phyloP scores from a whole-genome alignment of 169 alveolate species.

The Plasmodium fragile region DNA sequence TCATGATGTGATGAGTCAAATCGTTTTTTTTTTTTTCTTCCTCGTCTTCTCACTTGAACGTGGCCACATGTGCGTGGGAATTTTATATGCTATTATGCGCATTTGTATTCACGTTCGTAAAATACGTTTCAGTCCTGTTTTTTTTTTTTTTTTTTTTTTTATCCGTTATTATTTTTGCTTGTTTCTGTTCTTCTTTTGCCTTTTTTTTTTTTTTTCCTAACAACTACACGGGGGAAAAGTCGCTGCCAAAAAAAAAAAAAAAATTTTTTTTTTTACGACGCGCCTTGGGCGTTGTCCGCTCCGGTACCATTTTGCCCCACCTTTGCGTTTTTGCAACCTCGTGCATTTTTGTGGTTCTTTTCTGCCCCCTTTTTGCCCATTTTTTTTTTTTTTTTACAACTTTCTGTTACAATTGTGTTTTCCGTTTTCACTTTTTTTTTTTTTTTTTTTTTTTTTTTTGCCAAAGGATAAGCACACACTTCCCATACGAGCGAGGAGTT shows the following conservation, averaged over 20 bases:
- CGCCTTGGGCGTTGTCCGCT: not conserved
- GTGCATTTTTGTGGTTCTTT: not conserved
- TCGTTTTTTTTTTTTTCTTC: not conserved
- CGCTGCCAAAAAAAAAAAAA: not conserved
- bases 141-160: not conserved
- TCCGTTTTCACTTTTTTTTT: not conserved
- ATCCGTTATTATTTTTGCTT: not conserved
- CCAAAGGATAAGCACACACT: not conserved
- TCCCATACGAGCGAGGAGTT: not conserved
- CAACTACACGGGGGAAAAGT: not conserved
- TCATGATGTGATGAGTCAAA: not conserved
- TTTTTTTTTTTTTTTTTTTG: too few relatives aligned
- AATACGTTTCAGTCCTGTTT: not conserved
- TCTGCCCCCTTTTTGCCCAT: not conserved
- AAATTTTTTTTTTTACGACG: not conserved
- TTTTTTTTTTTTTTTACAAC: not conserved
- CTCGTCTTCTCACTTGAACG: not conserved
- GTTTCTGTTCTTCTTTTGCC: not conserved
- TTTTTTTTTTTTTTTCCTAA: not conserved
- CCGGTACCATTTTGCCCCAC: not conserved
- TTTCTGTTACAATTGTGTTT: not conserved
- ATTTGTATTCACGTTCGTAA: not conserved
- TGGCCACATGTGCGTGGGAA: not conserved
- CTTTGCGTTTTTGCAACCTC: not conserved
- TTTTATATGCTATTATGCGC: not conserved